Conservation (phyloP, 208 protist species). For the Leishmania tarentolae region DNA sequence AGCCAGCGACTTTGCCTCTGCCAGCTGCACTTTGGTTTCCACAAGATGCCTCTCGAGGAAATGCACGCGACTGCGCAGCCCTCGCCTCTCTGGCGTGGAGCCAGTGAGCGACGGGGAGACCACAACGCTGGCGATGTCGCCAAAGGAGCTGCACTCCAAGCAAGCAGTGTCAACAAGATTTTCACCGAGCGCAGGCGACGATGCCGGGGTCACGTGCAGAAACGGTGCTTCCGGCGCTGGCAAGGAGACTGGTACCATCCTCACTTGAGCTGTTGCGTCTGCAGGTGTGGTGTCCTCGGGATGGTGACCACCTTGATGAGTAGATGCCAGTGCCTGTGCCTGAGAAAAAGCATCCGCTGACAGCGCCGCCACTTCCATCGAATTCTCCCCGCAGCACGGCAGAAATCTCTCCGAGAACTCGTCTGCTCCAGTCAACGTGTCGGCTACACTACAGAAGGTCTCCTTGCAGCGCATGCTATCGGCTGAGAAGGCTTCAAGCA, state of each 20-base stretch:
- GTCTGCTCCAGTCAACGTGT: constrained; percentile 43
- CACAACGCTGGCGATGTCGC: not conserved
- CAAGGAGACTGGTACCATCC: too few relatives aligned
- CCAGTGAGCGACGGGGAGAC: not conserved
- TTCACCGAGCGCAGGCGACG: not conserved
- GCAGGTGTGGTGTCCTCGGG: not conserved
- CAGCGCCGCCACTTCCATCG: constrained; percentile 16
- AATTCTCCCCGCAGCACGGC: constrained; percentile 33
- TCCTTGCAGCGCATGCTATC: constrained; percentile 31
- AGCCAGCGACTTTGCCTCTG: constrained; percentile 27
- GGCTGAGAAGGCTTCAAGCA: constrained; percentile 35
- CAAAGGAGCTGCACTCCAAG: not conserved
- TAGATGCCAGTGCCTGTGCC: too few relatives aligned
- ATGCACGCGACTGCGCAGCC: constrained; percentile 26
- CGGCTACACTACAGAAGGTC: constrained; percentile 36
- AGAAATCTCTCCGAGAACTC: constrained; percentile 39
- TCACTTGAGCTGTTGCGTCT: not conserved
- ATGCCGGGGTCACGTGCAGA: not conserved
- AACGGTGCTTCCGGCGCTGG: too few relatives aligned
- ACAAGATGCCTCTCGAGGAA: constrained; percentile 36
- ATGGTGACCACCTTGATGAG: not conserved
- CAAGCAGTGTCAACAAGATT: not conserved
- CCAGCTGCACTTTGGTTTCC: constrained; percentile 34
- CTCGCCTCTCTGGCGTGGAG: constrained; percentile 6
- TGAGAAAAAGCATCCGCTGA: not conserved